Evolutionary conservation across 2,329 filamentous ascomycete species (phyloP), one percentile per base, ranked within the genome.

Genomic region (Zymoseptoria crescenta): DNA sequence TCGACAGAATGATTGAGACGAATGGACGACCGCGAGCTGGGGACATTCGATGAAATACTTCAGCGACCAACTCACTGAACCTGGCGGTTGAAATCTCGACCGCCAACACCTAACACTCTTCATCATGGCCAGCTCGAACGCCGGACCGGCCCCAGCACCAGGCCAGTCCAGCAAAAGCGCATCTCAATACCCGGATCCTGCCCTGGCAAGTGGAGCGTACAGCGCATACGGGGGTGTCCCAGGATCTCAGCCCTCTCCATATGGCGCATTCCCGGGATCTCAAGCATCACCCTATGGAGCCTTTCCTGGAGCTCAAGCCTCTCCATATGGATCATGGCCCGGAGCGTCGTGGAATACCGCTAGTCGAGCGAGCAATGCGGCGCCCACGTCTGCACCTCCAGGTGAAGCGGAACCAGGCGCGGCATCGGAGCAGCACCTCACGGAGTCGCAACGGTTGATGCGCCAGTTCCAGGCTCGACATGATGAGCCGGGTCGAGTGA

Each of bases 241-340:
- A 13, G 55, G 49, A 8, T 30, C 54, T 4, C 54, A 49, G 20
- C 6, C 41, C n/a, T 28, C 19, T 41, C 35, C 35, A 45, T 45
- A 45, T 45, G 35, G 35, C 35, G 35, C 24, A 4, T 24, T 24
- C 24, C 24, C 24, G 24, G 24, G 24, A 24, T 24, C 24, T 24
- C 24, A 24, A 24, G 24, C 24, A 24, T 24, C 24, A 24, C 24
- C 29, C 16, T 58, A 58, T 49, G 30, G 56, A n/a, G 9, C 48
- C 9, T 55, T 55, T 41, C 52, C 45, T 50, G 52, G n/a, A 55
- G 13, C 54, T n/a, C 57, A 56, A 28, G 50, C n/a, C 20, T 28
- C 52, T 27, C 29, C 51, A 45, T 29, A 29, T 8, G 29, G 24
- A 52, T 30, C 20, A 8, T 19, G 29, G 24, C 21, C 51, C 10